Evolutionary conservation across 495 filamentous ascomycete species (phyloP).

Genomic region (Beverwykella pulmonaria): DNA sequence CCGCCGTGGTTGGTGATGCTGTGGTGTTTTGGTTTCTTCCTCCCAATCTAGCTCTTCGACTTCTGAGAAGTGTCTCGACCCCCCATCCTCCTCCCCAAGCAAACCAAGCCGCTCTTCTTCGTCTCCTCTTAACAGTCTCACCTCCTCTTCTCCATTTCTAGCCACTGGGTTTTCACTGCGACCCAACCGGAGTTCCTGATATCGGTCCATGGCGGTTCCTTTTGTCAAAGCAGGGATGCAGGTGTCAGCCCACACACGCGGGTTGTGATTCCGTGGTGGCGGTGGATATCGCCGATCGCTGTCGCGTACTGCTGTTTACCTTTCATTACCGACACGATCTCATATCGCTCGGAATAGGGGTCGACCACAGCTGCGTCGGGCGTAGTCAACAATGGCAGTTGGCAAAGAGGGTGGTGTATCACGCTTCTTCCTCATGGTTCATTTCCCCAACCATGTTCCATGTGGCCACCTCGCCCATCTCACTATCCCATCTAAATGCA

Average conservation of each 20-base stretch:
- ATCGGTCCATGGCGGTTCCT: neutral
- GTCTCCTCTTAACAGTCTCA: neutral
- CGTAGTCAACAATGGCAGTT: no score
- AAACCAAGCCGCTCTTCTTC: constrained; percentile 24
- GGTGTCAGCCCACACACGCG: no score
- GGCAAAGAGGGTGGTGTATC: no score
- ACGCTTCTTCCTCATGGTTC: no score
- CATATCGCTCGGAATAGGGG: no score
- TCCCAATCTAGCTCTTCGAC: constrained; percentile 23
- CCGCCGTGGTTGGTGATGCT: neutral
- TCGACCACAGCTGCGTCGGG: no score
- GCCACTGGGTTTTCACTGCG: neutral
- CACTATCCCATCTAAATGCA: neutral
- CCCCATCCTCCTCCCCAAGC: constrained; percentile 7
- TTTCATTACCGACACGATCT: no score
- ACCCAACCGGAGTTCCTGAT: neutral
- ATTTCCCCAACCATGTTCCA: neutral
- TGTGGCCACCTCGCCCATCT: neutral
- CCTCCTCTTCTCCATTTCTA: neutral
- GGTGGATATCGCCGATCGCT: no score
- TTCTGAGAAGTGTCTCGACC: constrained; percentile 8
- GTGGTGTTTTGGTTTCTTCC: neutral
- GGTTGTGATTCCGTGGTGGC: no score
- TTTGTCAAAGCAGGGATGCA: neutral
- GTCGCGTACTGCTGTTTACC: no score